Base-by-base conservation (phyloP, 2,329 filamentous ascomycete genomes). In the Nemania serpens region DNA sequence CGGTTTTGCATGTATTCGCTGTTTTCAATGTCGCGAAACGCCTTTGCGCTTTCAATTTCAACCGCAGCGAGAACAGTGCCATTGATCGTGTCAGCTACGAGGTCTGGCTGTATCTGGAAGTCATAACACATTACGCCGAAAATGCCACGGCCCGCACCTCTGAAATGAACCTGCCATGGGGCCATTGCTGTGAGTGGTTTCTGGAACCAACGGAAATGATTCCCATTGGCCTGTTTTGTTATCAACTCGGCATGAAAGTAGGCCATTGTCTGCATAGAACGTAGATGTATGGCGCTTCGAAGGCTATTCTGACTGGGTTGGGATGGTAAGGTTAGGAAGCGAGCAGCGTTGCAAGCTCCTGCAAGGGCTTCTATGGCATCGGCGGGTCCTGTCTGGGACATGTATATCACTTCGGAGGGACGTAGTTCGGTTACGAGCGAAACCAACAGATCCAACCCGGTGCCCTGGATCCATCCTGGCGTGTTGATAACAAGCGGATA, bases 231-330 rank as follows among this genome's bases (percentile, higher is more conserved):
- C 33, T 59, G 58, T 49, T 50, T 34, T 43, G 65, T 52, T 48
- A 29, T 55, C 41, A 61, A 48, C 17, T 74, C 69, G 10, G 78
- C 66, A 70, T 94, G 91, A 69, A 94, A 91, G 68, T 93, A 94
- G 0, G 90, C 88, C 81, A 92, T 88, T n/a, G 82, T 85, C 67
- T 93, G 89, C 88, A 94, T 92, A 5, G 83, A 82, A 52, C 89
- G 79, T 2, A 91, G 75, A 62, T 93, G 87, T 0, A 84, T 81
- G 0, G 89, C 82, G 10, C 87, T 90, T 39, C 88, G 79, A 2
- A 82, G 77, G 1, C 79, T 79, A 42, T 79, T 79, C 42, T 86
- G 82, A n/a, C 79, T 80, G 9, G 81, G 74, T 66, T 88, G 83
- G 1, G 88, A 88, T 5, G 87, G 83, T 4, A 92, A 75, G 5